Evolutionary conservation across 2,329 filamentous ascomycete genomes (phyloP).

Genomic region (Aspergillus ruber): DNA sequence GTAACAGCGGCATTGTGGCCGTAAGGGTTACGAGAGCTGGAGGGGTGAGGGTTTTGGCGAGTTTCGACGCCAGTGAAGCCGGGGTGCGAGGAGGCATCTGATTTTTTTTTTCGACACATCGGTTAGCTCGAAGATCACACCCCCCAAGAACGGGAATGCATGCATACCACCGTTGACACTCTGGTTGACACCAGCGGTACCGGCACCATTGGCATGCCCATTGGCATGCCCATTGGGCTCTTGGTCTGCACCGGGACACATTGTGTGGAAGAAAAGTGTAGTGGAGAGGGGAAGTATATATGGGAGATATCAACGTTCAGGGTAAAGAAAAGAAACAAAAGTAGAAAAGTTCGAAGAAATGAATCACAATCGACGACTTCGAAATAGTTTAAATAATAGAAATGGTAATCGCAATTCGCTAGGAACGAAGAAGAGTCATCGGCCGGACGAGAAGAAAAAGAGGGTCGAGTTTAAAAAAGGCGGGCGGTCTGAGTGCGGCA

Average conservation of each 20-base stretch:
- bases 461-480: slow-evolving; percentile 18
- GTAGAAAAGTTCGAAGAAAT: neutral
- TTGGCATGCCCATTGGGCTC: slow-evolving; percentile 43
- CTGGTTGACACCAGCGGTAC: slow-evolving; percentile 3
- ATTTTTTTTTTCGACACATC: slow-evolving; percentile 7
- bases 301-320: neutral
- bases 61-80: slow-evolving; percentile 54
- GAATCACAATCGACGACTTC: slow-evolving; percentile 2
- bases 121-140: slow-evolving; percentile 1
- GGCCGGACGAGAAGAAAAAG: slow-evolving; percentile 11
- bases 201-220: slow-evolving; percentile 26
- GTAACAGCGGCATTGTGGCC: slow-evolving; percentile 51
- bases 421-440: slow-evolving; percentile 26
- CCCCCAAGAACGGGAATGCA: neutral
- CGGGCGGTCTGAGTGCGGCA: slow-evolving; percentile 27
- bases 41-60: slow-evolving; percentile 47
- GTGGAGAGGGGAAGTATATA: slow-evolving; percentile 5
- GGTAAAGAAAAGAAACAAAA: neutral
- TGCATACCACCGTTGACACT: slow-evolving; percentile 3
- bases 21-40: slow-evolving; percentile 42
- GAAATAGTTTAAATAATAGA: too few relatives aligned
- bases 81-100: slow-evolving; percentile 32
- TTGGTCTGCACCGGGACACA: slow-evolving; percentile 35
- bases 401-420: neutral
- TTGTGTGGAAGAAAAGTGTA: slow-evolving; percentile 19